Base-by-base conservation (phyloP, 352 stramenopile genomes). In the Phytophthora lateralis region DNA sequence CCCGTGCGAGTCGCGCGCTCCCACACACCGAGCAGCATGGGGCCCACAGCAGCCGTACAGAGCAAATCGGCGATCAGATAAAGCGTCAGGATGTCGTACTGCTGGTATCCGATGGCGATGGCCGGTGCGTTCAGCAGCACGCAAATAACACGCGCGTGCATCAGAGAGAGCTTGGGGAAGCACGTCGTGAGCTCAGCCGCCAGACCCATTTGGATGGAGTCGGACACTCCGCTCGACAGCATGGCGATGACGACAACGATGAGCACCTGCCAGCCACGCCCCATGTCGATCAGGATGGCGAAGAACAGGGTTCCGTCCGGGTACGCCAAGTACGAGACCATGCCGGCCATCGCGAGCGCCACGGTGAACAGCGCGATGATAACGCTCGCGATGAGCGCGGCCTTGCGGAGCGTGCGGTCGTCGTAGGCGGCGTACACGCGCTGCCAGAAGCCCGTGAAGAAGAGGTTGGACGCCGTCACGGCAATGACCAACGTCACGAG, bases 361-460 rank as follows among this genome's bases (percentile, higher is more conserved):
- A 90, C 67, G 8, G 79, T 90, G 67, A 90, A 90, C 46, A 80
- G 74, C 20, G 85, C 71, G 18, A 78, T 69, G 51, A 86, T 85
- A 15, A 63, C 20, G 21, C 66, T 72, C 18, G 78, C 67, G 30
- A 73, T 60, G 18, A 72, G 35, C 3, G 73, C 63, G 6, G 63
- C 77, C 18, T 69, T 72, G 41, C 55, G 67, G 15, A 90, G 53
- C 20, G 77, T 88, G 5, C 43, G 41, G 60, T 88, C 71, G 53
- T 82, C 72, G 12, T 76, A 69, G 11, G 73, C 77, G 1, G 74
- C 54, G 54, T 76, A 89, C 48, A 88, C 79, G 21, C 80, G 78
- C 66, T 88, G 80, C 80, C 80, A 90, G 56, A 84, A 90, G 60
- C 78, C 80, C 57, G 80, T 88, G 61, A 87, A 85, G 66, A 90